Conservation (phyloP, 495 filamentous ascomycete species). For the Daldinia caldariorum region DNA sequence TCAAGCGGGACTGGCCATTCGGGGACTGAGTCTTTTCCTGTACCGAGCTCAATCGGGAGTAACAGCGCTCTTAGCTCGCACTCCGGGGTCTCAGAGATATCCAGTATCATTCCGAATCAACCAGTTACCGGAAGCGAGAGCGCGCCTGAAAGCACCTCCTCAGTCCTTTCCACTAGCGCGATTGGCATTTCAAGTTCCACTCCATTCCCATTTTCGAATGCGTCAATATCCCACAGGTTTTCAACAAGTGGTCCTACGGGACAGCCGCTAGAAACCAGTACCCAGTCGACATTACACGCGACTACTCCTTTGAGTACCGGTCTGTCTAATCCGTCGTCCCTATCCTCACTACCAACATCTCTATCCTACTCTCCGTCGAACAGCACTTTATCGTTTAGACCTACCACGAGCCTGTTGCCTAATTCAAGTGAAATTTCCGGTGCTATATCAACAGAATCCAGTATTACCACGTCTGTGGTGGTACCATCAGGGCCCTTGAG, state of each 20-base stretch:
- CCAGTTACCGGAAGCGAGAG: slow-evolving; percentile 26
- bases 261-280: slow-evolving; percentile 9
- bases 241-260: slow-evolving; percentile 4
- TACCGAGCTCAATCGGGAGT: slow-evolving; percentile 6
- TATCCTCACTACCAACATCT: slow-evolving; percentile 19
- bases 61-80: slow-evolving; percentile 1
- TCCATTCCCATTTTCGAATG: slow-evolving; percentile 38
- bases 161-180: not conserved
- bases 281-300: slow-evolving; percentile 6
- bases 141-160: slow-evolving; percentile 12
- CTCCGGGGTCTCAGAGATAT: slow-evolving; percentile 10
- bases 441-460: slow-evolving; percentile 4
- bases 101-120: slow-evolving; percentile 1
- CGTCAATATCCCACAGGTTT: slow-evolving; percentile 24
- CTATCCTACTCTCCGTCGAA: slow-evolving; percentile 26
- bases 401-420: slow-evolving; percentile 5
- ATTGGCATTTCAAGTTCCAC: slow-evolving; percentile 22
- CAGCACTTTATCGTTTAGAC: slow-evolving; percentile 1
- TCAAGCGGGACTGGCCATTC: slow-evolving; percentile 10
- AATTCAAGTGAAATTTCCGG: slow-evolving; percentile 3
- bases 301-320: not conserved
- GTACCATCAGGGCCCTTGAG: slow-evolving; percentile 9
- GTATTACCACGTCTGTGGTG: not conserved
- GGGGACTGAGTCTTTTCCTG: not conserved
- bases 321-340: slow-evolving; percentile 9